Evolutionary conservation across 2,329 filamentous ascomycete genomes (phyloP).

Genomic region (Trichoderma asperellum): DNA sequence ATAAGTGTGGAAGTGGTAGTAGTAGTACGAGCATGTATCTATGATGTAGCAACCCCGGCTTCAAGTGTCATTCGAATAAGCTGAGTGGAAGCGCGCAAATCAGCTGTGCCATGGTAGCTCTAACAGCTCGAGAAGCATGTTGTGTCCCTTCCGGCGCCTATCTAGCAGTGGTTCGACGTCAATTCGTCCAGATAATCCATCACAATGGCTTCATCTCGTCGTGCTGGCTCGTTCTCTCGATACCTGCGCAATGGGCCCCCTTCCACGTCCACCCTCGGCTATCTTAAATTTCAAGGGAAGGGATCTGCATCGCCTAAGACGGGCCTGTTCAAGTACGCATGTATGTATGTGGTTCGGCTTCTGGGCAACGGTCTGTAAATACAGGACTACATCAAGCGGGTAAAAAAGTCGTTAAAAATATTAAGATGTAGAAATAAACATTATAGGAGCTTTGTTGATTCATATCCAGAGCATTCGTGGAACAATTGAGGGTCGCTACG

Average conservation of each 20-base stretch:
- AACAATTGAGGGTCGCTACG: background rate
- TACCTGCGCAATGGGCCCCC: background rate
- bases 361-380: background rate
- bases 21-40: background rate
- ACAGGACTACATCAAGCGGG: background rate
- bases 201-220: background rate
- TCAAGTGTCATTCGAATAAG: slow-evolving; percentile 5
- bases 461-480: background rate
- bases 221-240: background rate
- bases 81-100: background rate
- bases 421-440: background rate
- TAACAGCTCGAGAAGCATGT: background rate
- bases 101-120: background rate
- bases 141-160: slow-evolving; percentile 7
- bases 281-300: slow-evolving; percentile 13
- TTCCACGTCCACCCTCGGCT: slow-evolving; percentile 17
- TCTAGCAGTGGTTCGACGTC: slow-evolving; percentile 1
- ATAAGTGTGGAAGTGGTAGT: background rate
- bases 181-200: slow-evolving; percentile 1
- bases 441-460: background rate
- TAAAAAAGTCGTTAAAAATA: background rate
- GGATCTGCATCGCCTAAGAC: slow-evolving; percentile 18
- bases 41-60: slow-evolving; percentile 9
- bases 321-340: background rate
- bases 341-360: background rate